Evolutionary conservation across 2,329 filamentous ascomycete species (phyloP).

Genomic region (Trichophyton simii): DNA sequence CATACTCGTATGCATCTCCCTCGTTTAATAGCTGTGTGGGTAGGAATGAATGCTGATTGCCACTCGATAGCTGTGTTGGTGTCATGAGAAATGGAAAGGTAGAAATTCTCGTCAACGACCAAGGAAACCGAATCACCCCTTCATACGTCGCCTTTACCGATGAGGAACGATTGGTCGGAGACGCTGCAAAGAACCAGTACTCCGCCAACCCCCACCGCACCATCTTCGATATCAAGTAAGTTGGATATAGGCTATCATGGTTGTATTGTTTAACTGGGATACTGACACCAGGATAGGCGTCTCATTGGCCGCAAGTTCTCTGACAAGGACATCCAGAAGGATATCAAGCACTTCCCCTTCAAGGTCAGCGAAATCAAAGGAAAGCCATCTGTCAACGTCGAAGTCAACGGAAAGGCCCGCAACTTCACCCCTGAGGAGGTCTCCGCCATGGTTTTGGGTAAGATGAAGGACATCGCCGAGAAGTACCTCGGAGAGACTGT

Average conservation of each 20-base stretch:
- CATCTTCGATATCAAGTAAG: slow-evolving; percentile 74
- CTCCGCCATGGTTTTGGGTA: slow-evolving; percentile 53
- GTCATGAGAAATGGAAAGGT: slow-evolving; percentile 94
- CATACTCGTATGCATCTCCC: slow-evolving; percentile 42
- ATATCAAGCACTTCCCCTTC: slow-evolving; percentile 98
- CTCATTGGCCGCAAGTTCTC: slow-evolving; percentile 72
- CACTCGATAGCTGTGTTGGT: slow-evolving; percentile 64
- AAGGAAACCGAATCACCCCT: slow-evolving; percentile 91
- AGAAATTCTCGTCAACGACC: slow-evolving; percentile 90
- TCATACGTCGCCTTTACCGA: slow-evolving; percentile 96
- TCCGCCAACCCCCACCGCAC: slow-evolving; percentile 64
- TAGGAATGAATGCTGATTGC: slow-evolving; percentile 11
- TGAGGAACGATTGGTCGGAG: slow-evolving; percentile 90
- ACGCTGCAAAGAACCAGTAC: slow-evolving; percentile 94
- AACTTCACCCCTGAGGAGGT: slow-evolving; percentile 55
- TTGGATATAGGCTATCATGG: slow-evolving; percentile 13
- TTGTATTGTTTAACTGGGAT: not conserved
- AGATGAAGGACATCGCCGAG: slow-evolving; percentile 57
- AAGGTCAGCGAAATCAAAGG: slow-evolving; percentile 79
- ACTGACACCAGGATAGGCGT: slow-evolving; percentile 42
- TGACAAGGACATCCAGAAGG: slow-evolving; percentile 78
- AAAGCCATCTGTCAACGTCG: slow-evolving; percentile 70
- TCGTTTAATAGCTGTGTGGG: not conserved
- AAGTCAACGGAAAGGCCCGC: slow-evolving; percentile 46
- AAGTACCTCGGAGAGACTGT: slow-evolving; percentile 49